Evolutionary conservation across 805 yeast genomes (phyloP).

Genomic region (Cyberlindnera amylophila): DNA sequence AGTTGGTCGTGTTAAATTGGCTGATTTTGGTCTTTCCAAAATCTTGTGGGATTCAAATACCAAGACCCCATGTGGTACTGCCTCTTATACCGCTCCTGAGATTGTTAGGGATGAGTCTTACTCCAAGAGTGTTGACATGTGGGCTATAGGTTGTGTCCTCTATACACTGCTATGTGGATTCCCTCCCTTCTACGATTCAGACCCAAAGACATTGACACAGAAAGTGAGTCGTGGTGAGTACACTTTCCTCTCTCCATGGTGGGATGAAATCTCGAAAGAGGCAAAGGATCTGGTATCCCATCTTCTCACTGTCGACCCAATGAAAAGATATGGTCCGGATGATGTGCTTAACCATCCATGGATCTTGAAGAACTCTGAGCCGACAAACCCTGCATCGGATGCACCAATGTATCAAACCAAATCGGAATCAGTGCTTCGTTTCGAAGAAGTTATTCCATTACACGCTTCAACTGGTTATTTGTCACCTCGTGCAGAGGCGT

Average conservation of each 20-base stretch:
- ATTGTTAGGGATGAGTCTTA: constrained; percentile 57
- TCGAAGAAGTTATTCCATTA: constrained; percentile 28
- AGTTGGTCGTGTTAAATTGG: constrained; percentile 59
- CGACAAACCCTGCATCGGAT: constrained; percentile 48
- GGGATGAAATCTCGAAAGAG: constrained; percentile 83
- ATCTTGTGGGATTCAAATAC: constrained; percentile 47
- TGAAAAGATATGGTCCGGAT: constrained; percentile 69
- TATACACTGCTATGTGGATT: constrained; percentile 69
- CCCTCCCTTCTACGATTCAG: constrained; percentile 86
- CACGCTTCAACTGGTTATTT: constrained; percentile 28
- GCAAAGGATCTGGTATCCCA: constrained; percentile 80
- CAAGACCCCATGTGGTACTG: constrained; percentile 74
- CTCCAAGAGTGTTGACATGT: constrained; percentile 65
- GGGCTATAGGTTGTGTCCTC: constrained; percentile 71
- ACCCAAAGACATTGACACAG: constrained; percentile 70
- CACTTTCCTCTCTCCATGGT: constrained; percentile 77
- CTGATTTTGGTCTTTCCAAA: constrained; percentile 70
- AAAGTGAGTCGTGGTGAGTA: constrained; percentile 72
- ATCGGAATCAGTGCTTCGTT: constrained; percentile 20
- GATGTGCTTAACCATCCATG: constrained; percentile 83
- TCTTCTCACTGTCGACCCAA: constrained; percentile 82
- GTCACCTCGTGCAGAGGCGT: constrained; percentile 74
- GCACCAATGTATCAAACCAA: constrained; percentile 26
- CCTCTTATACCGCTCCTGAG: constrained; percentile 74
- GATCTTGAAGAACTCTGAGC: constrained; percentile 44